A percentile compares a stretch with the other conserved stretches of the same genome.
phyloP scores from a whole-genome alignment of 176 grass and related monocot genomes.

The Carex myosuroides region DNA sequence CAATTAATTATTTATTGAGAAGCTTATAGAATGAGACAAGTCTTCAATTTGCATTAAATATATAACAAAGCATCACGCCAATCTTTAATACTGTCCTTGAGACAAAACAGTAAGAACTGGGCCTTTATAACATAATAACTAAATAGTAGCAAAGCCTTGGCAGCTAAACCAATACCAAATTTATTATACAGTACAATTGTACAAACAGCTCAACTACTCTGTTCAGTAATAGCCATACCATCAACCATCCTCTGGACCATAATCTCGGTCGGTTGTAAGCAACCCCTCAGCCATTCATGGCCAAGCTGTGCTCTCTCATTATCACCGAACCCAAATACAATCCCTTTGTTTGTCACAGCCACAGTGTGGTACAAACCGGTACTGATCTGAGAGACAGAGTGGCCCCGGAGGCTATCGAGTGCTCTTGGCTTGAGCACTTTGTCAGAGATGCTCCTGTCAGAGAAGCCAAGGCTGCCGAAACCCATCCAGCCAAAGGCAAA shows the following conservation, averaged over 20 bases:
- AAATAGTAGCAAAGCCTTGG: background rate
- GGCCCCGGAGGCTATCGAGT: conserved; percentile 57
- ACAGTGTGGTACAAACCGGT: conserved; percentile 97
- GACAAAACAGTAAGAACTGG: background rate
- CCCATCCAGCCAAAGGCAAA: conserved; percentile 98
- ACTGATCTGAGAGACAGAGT: conserved; percentile 83
- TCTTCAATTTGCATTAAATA: background rate
- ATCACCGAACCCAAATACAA: conserved; percentile 93
- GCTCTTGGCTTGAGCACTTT: conserved; percentile 65
- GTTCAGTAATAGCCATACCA: conserved; percentile 66
- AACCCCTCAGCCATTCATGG: conserved; percentile 73
- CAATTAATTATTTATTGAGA: background rate
- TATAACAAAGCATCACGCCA: background rate
- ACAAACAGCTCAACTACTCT: conserved; percentile 33
- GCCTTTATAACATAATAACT: background rate
- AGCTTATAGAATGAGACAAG: background rate
- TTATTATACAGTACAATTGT: conserved; percentile 5
- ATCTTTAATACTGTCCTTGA: background rate
- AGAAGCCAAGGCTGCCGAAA: conserved; percentile 93
- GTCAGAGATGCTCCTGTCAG: conserved; percentile 67
- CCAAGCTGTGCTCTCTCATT: conserved; percentile 96
- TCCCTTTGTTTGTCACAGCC: conserved; percentile 74
- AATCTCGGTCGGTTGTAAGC: conserved; percentile 90
- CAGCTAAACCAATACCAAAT: background rate
- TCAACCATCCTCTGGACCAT: conserved; percentile 65